Evolutionary conservation across 352 stramenopile genomes (phyloP).

Genomic region (Pythium grandisporangium): DNA sequence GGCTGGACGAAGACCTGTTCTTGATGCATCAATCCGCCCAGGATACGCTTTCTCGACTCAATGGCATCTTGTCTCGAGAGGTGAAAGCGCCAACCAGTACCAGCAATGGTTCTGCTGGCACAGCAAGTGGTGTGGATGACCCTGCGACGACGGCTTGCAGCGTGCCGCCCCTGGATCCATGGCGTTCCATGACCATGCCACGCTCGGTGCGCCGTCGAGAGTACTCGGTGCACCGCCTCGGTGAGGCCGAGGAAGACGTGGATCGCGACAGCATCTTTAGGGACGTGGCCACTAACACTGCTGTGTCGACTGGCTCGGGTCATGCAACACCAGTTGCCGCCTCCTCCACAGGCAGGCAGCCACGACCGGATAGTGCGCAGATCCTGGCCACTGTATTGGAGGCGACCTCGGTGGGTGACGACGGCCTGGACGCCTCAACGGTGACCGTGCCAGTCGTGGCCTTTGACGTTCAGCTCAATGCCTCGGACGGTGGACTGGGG

Average conservation of each 20-base stretch:
- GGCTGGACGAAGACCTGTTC: slow-evolving; percentile 41
- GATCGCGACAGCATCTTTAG: slow-evolving; percentile 67
- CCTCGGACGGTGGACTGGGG: slow-evolving; percentile 63
- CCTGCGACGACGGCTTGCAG: no score
- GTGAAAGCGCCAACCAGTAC: slow-evolving; percentile 5
- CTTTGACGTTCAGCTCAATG: slow-evolving; percentile 50
- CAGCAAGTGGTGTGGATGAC: no score
- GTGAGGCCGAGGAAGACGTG: slow-evolving; percentile 29
- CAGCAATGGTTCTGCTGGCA: neutral
- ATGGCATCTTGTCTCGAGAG: slow-evolving; percentile 35
- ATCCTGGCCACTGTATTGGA: no score
- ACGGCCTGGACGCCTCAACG: slow-evolving; percentile 3
- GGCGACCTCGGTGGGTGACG: no score
- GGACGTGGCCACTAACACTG: slow-evolving; percentile 7
- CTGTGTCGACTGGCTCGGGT: no score
- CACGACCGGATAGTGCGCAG: slow-evolving; percentile 4
- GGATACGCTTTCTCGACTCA: slow-evolving; percentile 52
- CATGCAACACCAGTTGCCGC: no score
- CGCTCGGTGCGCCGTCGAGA: slow-evolving; percentile 42
- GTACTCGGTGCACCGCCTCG: slow-evolving; percentile 30
- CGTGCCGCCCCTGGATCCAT: no score
- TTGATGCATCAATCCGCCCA: slow-evolving; percentile 51
- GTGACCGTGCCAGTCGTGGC: slow-evolving; percentile 19
- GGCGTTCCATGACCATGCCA: slow-evolving; percentile 58
- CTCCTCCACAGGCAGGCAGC: no score